Base-by-base conservation (phyloP, 2,329 filamentous ascomycete species). In the Aspergillus novofumigatus region DNA sequence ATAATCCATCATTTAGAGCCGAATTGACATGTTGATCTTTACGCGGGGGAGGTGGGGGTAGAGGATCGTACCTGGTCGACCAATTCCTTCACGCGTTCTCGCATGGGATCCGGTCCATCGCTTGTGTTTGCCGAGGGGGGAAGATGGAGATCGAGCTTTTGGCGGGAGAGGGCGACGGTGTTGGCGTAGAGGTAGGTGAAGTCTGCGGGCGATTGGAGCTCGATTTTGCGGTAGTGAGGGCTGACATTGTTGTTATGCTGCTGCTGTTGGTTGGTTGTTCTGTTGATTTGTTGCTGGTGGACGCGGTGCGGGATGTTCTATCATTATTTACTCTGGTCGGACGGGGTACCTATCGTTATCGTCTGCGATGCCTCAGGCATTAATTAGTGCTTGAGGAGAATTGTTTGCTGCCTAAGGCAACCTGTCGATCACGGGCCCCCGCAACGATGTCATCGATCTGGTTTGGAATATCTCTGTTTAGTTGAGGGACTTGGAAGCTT, bases 121-220 rank as follows among this genome's bases (percentile, higher is more conserved):
- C 71, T 66, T 58, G 70, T 62, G 59, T 72, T 69, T 25, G 77
- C 76, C 17, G 75, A 76, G 25, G 73, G 78, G 54, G 78, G 78
- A 14, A 80, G 73, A 59, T 79, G 74, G 25, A 79, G 70, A 62
- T 81, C 78, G 55, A 81, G 70, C 67, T 80, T 81, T 62, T 75
- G 71, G 56, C 73, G 77, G 23, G 78, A 78, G 57, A 76, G 69
- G 3, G 71, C 68, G 55, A 75, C 63, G 26, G 78, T 73, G 66
- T 80, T 80, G 59, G 69, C 66, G 60, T 78, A 76, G 50, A 81
- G 77, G 58, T 79, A 80, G 53, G 74, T 76, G 52, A 80, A 75
- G 69, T 81, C 78, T 57, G 74, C 72, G 54, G 78, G 70, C 48
- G 78, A 77, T 66, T 81, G 78, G n/a, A 81, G 74, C 58, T 80